phyloP scores from a whole-genome alignment of 768 basidiomycete species.

The Boletellus ananiceps region DNA sequence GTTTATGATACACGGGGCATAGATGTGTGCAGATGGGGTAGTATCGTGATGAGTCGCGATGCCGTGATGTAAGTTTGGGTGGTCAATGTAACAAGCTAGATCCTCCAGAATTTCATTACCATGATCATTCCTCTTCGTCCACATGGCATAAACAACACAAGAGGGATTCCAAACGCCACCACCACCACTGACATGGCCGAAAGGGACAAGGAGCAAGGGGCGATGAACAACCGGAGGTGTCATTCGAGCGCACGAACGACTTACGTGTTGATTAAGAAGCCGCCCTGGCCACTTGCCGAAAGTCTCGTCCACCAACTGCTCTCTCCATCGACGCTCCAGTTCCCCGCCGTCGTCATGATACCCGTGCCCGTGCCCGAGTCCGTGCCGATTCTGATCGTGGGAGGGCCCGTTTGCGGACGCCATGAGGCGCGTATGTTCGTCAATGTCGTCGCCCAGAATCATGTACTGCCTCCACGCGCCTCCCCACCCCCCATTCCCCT shows the following conservation, averaged over 20 bases:
- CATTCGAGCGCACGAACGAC: slow-evolving; percentile 21
- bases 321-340: slow-evolving; percentile 38
- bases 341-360: slow-evolving; percentile 19
- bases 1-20: too few relatives aligned
- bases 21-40: too few relatives aligned
- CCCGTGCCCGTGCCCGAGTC: slow-evolving; percentile 7
- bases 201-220: not conserved
- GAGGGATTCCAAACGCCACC: slow-evolving; percentile 67
- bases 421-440: slow-evolving; percentile 41
- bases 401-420: slow-evolving; percentile 20
- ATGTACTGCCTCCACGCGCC: slow-evolving; percentile 1
- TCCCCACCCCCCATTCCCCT: not conserved
- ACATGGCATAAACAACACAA: slow-evolving; percentile 57
- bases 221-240: not conserved
- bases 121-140: slow-evolving; percentile 44
- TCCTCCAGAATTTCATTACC: not conserved
- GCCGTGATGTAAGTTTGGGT: not conserved
- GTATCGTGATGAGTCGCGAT: too few relatives aligned
- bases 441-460: slow-evolving; percentile 12
- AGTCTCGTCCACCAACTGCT: slow-evolving; percentile 42
- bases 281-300: slow-evolving; percentile 70
- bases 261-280: slow-evolving; percentile 64
- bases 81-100: not conserved
- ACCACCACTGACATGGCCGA: slow-evolving; percentile 64
- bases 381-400: slow-evolving; percentile 20